Evolutionary conservation across 2,329 filamentous ascomycete species (phyloP).

Genomic region (Fusarium sp.): DNA sequence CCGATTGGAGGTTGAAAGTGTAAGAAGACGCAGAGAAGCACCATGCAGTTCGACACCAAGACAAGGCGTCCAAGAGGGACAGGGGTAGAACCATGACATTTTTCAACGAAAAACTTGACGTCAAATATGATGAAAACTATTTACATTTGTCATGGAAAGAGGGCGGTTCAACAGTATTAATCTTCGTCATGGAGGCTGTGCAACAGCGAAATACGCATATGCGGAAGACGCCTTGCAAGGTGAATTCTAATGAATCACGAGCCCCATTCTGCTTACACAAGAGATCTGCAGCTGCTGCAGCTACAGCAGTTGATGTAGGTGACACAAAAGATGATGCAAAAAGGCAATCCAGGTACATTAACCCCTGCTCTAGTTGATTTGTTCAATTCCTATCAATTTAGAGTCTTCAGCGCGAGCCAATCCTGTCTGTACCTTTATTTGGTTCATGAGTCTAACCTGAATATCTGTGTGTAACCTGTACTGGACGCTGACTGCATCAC

Average conservation of each 20-base stretch:
- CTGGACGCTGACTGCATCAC: background rate
- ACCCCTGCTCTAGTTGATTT: background rate
- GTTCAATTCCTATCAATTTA: background rate
- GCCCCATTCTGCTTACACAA: background rate
- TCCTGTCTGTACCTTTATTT: background rate
- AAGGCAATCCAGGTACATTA: background rate
- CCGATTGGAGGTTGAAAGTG: slow-evolving; percentile 6
- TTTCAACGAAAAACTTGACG: background rate
- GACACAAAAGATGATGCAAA: background rate
- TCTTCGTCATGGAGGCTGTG: slow-evolving; percentile 1
- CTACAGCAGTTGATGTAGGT: background rate
- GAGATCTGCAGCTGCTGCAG: background rate
- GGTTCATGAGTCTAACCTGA: background rate
- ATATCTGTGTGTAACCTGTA: background rate
- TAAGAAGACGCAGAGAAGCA: background rate
- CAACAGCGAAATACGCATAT: background rate
- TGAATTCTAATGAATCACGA: background rate
- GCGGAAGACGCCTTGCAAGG: background rate
- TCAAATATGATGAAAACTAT: slow-evolving; percentile 1
- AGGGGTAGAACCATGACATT: background rate
- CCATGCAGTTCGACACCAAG: background rate
- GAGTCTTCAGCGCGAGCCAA: background rate
- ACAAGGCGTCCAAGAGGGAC: background rate
- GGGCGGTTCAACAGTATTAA: background rate
- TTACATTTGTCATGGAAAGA: background rate